Evolutionary conservation across 2,329 filamentous ascomycete species (phyloP).

Genomic region (Neofusicoccum ribis): DNA sequence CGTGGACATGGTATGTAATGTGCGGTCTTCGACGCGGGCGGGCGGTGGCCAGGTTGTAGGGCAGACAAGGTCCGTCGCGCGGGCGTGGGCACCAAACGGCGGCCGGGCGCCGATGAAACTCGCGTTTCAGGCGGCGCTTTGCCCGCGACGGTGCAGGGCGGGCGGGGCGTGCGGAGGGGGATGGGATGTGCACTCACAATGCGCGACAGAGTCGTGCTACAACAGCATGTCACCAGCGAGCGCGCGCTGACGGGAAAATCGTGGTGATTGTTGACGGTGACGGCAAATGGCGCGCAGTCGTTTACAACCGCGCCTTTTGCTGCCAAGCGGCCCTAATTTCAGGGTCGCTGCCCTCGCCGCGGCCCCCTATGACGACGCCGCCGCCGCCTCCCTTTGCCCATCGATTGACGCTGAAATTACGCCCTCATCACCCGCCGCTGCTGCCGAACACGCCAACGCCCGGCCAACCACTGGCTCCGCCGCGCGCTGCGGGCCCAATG

Average conservation of each 20-base stretch:
- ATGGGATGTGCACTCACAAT: constrained; percentile 10
- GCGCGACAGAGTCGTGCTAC: background rate
- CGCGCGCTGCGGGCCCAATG: constrained; percentile 3
- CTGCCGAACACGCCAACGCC: background rate
- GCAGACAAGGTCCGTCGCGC: background rate
- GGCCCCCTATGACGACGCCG: constrained; percentile 12
- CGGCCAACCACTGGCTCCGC: background rate
- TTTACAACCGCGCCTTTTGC: background rate
- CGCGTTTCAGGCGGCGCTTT: constrained; percentile 14
- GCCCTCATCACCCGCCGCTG: background rate
- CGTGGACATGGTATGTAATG: background rate
- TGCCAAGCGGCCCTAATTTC: background rate
- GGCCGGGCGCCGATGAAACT: constrained; percentile 18
- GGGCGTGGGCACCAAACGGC: constrained; percentile 11
- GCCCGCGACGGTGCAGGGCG: background rate
- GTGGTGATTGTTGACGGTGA: background rate
- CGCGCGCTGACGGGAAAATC: background rate
- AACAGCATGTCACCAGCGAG: background rate
- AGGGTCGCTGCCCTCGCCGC: background rate
- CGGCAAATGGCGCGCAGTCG: background rate
- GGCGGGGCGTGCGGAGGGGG: background rate
- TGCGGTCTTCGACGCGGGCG: background rate
- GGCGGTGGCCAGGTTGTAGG: constrained; percentile 13
- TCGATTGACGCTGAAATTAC: constrained; percentile 14
- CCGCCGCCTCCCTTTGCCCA: constrained; percentile 10